A percentile compares a stretch with the other conserved stretches of the same genome.
These are phyloP conservation scores for Aspergillus eucalypticola DNA, from an alignment of 2,329 filamentous ascomycete genomes.

Conservation along the genomic window DNA sequence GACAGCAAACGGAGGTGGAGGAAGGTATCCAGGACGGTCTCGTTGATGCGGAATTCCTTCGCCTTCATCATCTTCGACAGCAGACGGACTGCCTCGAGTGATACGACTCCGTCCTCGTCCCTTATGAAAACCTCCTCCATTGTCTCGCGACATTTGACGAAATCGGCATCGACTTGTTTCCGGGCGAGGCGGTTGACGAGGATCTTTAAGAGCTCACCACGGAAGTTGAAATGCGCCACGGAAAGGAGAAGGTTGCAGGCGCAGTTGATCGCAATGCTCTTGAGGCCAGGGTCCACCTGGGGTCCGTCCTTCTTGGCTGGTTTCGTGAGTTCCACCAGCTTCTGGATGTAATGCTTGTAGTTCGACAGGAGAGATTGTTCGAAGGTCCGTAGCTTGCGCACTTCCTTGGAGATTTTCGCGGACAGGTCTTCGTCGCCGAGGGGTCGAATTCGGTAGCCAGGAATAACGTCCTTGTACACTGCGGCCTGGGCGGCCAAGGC, in stretches of 20 bases:
- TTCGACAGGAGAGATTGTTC: constrained; percentile 83
- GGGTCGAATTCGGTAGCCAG: constrained; percentile 90
- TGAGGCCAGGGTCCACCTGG: constrained; percentile 50
- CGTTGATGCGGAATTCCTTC: constrained; percentile 77
- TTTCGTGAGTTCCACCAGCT: constrained; percentile 69
- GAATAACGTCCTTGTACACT: constrained; percentile 94
- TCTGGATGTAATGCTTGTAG: constrained; percentile 82
- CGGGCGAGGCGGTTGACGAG: constrained; percentile 79
- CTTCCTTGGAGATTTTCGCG: constrained; percentile 88
- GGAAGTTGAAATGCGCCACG: constrained; percentile 97
- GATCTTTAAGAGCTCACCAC: constrained; percentile 82
- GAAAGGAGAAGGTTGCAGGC: constrained; percentile 76
- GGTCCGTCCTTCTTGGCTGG: constrained; percentile 44
- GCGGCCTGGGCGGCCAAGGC: constrained; percentile 82
- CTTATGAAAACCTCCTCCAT: constrained; percentile 79
- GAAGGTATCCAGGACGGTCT: constrained; percentile 86
- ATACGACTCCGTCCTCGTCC: constrained; percentile 86
- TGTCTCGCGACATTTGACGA: constrained; percentile 73
- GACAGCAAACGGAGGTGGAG: constrained; percentile 83
- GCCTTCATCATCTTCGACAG: constrained; percentile 95
- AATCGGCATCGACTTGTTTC: constrained; percentile 70
- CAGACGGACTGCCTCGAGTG: constrained; percentile 80
- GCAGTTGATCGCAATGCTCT: constrained; percentile 79
- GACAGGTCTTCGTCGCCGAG: constrained; percentile 71
- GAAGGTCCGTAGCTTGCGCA: constrained; percentile 76